Evolutionary conservation across 2,329 filamentous ascomycete genomes (phyloP).

Genomic region (Coniochaeta prunicola): DNA sequence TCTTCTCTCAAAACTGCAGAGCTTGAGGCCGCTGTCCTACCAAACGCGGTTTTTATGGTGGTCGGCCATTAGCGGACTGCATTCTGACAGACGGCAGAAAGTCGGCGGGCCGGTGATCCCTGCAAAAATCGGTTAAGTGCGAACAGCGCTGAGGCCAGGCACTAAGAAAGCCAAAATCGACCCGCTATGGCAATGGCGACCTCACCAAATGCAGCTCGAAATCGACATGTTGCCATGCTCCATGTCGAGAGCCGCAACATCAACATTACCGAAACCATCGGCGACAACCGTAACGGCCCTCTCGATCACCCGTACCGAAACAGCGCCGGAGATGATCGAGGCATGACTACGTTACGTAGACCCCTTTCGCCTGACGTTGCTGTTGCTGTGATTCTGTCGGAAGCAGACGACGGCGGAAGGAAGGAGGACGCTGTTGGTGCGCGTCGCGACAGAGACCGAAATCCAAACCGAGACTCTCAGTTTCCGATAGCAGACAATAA

Average conservation of each 20-base stretch:
- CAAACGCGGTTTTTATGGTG: neutral
- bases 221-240: slow-evolving; percentile 33
- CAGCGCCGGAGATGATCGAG: slow-evolving; percentile 25
- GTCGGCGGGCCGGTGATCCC: neutral
- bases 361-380: slow-evolving; percentile 19
- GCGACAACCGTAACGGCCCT: neutral
- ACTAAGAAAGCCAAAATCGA: slow-evolving; percentile 21
- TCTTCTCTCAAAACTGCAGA: neutral
- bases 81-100: neutral
- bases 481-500: slow-evolving; percentile 11
- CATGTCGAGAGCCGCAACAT: slow-evolving; percentile 26
- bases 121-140: neutral
- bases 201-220: slow-evolving; percentile 10
- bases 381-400: slow-evolving; percentile 17
- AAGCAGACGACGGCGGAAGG: slow-evolving; percentile 11
- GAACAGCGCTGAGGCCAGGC: slow-evolving; percentile 1
- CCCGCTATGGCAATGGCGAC: slow-evolving; percentile 18
- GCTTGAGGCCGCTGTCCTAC: neutral
- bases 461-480: slow-evolving; percentile 6
- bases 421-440: slow-evolving; percentile 8
- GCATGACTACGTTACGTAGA: slow-evolving; percentile 21
- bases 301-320: slow-evolving; percentile 22
- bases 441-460: neutral
- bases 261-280: neutral
- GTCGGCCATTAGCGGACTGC: neutral